These are phyloP conservation scores for Strigomonas oncopelti DNA, from an alignment of 208 protist genomes.

Conservation along the genomic window DNA sequence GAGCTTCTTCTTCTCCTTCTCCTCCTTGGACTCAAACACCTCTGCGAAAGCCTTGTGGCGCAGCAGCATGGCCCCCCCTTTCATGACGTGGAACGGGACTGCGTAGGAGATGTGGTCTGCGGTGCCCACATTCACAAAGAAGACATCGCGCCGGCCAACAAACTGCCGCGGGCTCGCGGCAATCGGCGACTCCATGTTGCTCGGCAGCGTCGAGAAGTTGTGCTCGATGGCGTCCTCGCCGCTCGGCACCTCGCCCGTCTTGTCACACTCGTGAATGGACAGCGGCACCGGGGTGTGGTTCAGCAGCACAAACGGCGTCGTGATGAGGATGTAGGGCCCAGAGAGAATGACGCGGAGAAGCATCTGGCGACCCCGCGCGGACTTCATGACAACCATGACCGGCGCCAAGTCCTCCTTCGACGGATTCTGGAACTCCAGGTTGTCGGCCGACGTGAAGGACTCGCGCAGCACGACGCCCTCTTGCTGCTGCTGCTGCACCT, in stretches of 20 bases:
- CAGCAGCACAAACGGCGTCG: conserved; percentile 61
- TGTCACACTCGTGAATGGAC: conserved; percentile 56
- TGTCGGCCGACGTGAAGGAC: conserved; percentile 1
- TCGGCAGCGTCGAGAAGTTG: conserved; percentile 59
- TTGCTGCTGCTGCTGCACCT: conserved; percentile 34
- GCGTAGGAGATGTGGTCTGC: conserved; percentile 32
- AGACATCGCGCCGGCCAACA: conserved; percentile 35
- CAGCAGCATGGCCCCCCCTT: conserved; percentile 59
- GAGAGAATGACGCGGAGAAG: conserved; percentile 30
- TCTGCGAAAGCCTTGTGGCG: conserved; percentile 1
- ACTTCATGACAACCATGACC: conserved; percentile 22
- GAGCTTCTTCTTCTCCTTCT: conserved; percentile 12
- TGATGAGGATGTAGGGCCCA: conserved; percentile 38
- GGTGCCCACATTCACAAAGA: conserved; percentile 71
- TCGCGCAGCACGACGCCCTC: background rate
- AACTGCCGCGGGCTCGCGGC: conserved; percentile 42
- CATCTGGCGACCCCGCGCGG: conserved; percentile 34
- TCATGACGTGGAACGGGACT: conserved; percentile 78
- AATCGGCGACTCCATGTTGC: conserved; percentile 49
- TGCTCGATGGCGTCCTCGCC: conserved; percentile 10
- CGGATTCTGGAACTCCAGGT: background rate
- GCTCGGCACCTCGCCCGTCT: conserved; percentile 29
- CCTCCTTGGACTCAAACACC: background rate
- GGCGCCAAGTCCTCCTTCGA: conserved; percentile 27
- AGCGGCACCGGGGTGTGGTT: conserved; percentile 75